Base-by-base conservation (phyloP, 2,329 filamentous ascomycete genomes). In the Keithomyces neogunnii region DNA sequence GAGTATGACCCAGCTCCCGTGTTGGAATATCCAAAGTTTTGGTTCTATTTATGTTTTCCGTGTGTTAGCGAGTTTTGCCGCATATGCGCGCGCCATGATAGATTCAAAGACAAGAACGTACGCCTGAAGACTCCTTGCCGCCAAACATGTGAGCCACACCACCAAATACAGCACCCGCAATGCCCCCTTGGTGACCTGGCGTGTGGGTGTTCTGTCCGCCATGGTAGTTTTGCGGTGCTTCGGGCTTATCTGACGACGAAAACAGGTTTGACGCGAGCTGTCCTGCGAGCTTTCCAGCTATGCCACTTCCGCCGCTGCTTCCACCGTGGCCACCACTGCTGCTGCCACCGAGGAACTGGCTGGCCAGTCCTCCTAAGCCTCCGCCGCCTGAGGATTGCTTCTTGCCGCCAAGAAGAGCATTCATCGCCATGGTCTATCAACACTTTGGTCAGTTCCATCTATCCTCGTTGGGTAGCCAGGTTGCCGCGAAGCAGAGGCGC, bases 21-120 rank as follows among this genome's bases (percentile, higher is more conserved):
- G 59, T 78, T 78, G 28, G 80, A 81, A 64, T 86, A 86, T 33
- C 82, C 84, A 62, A 79, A 88, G 61, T 76, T 79, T 56, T 81
- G 75, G 53, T 71, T 70, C 71, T 78, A 56, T 31, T 33, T 11
- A 4, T 7, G 19, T 19, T 19, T 9, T 33, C 26, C 26, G 4
- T 19, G 48, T 59, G 19, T 26, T 6, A 4, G 19, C 4, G 11
- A 39, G 36, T 13, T 13, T 9, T 7, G 6, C 9, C 36, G 4
- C 36, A 32, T 10, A 38, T n/a, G 10, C 9, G 4, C 38, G 13
- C n/a, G 11, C 28, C 36, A 11, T n/a, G 26, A 44, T 44, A 13
- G 26, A n/a, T 7, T 38, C 45, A 40, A 5, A 28, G 11, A 33
- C 11, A 32, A 5, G 28, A 19, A 48, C 52, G 51, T 50, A 54